Evolutionary conservation across 1,284 basidiomycete species (phyloP).

Genomic region (Phellopilus nigrolimitatus): DNA sequence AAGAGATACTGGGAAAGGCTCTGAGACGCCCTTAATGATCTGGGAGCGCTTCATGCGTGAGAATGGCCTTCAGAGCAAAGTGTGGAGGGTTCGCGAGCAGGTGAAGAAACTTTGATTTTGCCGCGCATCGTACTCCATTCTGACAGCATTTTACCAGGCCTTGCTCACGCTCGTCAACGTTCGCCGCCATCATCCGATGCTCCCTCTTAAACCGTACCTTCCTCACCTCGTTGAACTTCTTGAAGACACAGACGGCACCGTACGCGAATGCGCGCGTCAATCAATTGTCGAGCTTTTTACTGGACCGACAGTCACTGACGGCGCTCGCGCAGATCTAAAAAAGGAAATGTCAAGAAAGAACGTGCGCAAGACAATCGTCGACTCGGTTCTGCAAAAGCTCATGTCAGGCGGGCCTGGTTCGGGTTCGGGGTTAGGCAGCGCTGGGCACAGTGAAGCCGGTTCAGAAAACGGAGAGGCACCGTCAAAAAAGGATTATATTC

Average conservation of each 20-base stretch:
- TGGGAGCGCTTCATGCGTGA: slow-evolving; percentile 79
- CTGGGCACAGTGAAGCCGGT: slow-evolving; percentile 46
- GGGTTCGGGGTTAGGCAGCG: slow-evolving; percentile 32
- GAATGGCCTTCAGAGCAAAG: slow-evolving; percentile 69
- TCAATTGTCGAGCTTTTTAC: slow-evolving; percentile 84
- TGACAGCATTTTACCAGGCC: slow-evolving; percentile 37
- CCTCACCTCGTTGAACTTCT: slow-evolving; percentile 77
- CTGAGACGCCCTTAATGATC: slow-evolving; percentile 68
- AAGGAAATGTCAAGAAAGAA: slow-evolving; percentile 82
- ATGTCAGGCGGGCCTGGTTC: slow-evolving; percentile 37
- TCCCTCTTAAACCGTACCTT: slow-evolving; percentile 84
- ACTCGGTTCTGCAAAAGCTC: slow-evolving; percentile 61
- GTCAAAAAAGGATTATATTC: slow-evolving; percentile 56
- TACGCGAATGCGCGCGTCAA: slow-evolving; percentile 80
- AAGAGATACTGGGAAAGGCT: slow-evolving; percentile 58
- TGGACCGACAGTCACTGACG: slow-evolving; percentile 73
- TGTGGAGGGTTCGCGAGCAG: slow-evolving; percentile 81
- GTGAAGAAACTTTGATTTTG: slow-evolving; percentile 35
- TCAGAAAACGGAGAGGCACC: slow-evolving; percentile 56
- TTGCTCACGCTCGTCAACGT: slow-evolving; percentile 65
- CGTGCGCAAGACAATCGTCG: slow-evolving; percentile 83
- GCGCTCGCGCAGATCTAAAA: slow-evolving; percentile 89
- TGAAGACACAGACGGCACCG: slow-evolving; percentile 87
- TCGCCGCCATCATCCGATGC: slow-evolving; percentile 58
- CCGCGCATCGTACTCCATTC: not conserved